phyloP scores from a whole-genome alignment of 1,284 basidiomycete genomes.

The Malassezia cuniculi region DNA sequence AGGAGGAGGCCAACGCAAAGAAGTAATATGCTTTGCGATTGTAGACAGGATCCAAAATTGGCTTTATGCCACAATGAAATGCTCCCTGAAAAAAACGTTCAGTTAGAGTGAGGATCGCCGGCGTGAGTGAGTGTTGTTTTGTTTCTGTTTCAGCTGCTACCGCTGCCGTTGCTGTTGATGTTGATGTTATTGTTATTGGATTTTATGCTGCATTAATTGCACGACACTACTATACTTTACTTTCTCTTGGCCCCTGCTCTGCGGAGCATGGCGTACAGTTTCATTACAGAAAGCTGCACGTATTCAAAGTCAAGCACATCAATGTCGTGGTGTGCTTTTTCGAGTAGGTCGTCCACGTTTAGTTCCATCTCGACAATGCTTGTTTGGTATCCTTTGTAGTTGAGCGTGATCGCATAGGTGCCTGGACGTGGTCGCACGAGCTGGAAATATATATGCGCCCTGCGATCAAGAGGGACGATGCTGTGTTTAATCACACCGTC shows the following conservation, averaged over 20 bases:
- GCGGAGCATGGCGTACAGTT: constrained; percentile 64
- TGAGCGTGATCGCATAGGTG: constrained; percentile 94
- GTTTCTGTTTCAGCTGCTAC: too few species aligned
- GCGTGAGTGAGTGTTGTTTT: too few species aligned
- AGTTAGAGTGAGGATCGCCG: too few species aligned
- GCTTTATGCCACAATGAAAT: too few species aligned
- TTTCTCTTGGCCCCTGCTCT: constrained; percentile 41
- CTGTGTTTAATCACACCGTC: constrained; percentile 98
- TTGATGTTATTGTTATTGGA: too few species aligned
- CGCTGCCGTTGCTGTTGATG: too few species aligned
- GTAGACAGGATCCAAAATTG: too few species aligned
- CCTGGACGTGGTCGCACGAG: constrained; percentile 93
- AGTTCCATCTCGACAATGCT: constrained; percentile 99
- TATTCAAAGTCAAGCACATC: constrained; percentile 90
- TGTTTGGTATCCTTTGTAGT: constrained; percentile 98
- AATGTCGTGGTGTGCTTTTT: constrained; percentile 98
- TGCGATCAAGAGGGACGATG: constrained; percentile 85
- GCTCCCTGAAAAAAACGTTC: too few species aligned
- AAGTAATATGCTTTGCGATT: constrained; percentile 52
- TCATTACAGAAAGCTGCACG: constrained; percentile 89
- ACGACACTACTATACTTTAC: neutral
- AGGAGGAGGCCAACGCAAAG: constrained; percentile 83
- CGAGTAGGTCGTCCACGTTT: constrained; percentile 93
- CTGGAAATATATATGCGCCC: constrained; percentile 96
- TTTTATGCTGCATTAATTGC: too few species aligned